Evolutionary conservation across 441 rosid genomes (phyloP), one percentile per base, ranked within the genome.

Genomic region (Populus hybrid): DNA sequence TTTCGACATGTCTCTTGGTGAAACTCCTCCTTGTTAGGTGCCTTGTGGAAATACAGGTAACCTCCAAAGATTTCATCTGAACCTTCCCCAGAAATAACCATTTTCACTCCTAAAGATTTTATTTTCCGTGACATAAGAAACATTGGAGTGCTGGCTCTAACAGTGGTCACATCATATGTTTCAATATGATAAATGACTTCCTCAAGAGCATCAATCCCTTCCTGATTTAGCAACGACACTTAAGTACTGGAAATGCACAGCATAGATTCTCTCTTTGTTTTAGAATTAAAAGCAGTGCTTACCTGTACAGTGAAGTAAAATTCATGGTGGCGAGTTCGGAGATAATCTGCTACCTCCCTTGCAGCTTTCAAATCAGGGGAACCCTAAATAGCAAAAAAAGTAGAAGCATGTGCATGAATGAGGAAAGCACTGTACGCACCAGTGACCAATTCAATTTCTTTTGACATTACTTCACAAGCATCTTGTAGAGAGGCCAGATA

Each of bases 121-220:
- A 97, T 97, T 87, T 97, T 97, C 77, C 99, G 88, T 2, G 99
- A 94, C 99, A 97, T 97, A 9, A 97, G 97, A 89, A 97, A 97
- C 99, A 97, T 97, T 0, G 99, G 99, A 61, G 99, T 94, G 87
- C 99, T 97, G 64, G 99, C 98, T 87, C 99, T 92, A 80, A 97
- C 71, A 7, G 98, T 97, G 40, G 99, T 97, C 88, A 97, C 99
- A 73, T 97, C 99, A 83, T 91, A 97, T 59, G 99, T 97, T 83
- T 97, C 99, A 38, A 88, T 78, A 81, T 97, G 99, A 86, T 94
- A 93, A 79, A 94, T 97, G 50, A 97, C 99, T 85, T 97, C 99
- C 88, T 97, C 97, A 50, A 97, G 88, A 7, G 99, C 98, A 78
- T 93, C 99, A 75, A 97, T 89, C 68, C 99, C 99, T 84, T 97